phyloP scores from a whole-genome alignment of 495 filamentous ascomycete genomes.

The Talaromyces stipitatus region DNA sequence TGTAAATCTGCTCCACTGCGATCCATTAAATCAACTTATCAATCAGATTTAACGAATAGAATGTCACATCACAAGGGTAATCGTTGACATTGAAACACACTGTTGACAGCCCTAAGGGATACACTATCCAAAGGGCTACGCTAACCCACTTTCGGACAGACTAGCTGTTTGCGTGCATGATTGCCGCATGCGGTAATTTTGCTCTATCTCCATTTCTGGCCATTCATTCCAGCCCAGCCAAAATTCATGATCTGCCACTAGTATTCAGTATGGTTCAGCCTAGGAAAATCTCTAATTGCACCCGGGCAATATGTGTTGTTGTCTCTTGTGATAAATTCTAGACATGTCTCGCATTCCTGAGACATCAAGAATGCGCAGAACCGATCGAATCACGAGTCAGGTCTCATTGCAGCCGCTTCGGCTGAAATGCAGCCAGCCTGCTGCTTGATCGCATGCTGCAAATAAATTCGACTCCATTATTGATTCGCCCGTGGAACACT shows the following conservation, averaged over 20 bases:
- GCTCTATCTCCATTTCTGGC: not conserved
- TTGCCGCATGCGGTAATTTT: conserved; percentile 6
- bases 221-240: not conserved
- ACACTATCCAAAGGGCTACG: not conserved
- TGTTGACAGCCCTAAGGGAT: not conserved
- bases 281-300: not conserved
- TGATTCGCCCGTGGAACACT: not conserved
- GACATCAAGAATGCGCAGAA: not conserved
- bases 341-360: conserved; percentile 1
- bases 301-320: not conserved
- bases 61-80: not conserved
- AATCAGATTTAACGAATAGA: not conserved
- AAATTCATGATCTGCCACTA: not conserved
- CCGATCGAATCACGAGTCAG: not conserved
- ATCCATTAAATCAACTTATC: too few species aligned
- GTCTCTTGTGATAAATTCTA: not conserved
- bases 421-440: too few species aligned
- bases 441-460: too few species aligned
- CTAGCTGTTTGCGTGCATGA: not conserved
- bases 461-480: not conserved
- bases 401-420: not conserved
- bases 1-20: not conserved
- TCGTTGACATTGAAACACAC: not conserved
- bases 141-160: not conserved
- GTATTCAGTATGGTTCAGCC: not conserved